A percentile compares a stretch with the other conserved stretches of the same genome.
Conservation (phyloP, 208 protist genomes). For the Trypanosoma avium region DNA sequence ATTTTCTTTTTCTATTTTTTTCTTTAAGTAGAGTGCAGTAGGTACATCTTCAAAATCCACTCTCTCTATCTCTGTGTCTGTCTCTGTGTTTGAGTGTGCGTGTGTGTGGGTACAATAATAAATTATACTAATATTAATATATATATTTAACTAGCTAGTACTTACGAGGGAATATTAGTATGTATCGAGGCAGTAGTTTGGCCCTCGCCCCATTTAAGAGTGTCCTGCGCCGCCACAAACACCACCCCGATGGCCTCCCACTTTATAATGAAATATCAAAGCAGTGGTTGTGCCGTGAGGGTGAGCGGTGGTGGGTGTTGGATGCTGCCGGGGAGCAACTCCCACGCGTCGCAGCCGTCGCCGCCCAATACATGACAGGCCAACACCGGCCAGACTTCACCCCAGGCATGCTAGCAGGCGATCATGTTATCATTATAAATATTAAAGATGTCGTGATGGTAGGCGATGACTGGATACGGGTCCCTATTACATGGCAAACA, state of each 20-base stretch:
- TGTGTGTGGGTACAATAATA: too few relatives aligned
- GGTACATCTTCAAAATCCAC: too few relatives aligned
- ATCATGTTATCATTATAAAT: slow-evolving; percentile 91
- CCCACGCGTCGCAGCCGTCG: slow-evolving; percentile 73
- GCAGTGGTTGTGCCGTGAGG: slow-evolving; percentile 89
- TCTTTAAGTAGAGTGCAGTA: slow-evolving; percentile 3
- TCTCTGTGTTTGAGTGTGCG: too few relatives aligned
- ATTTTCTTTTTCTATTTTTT: slow-evolving; percentile 26
- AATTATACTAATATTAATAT: too few relatives aligned
- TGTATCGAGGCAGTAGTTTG: slow-evolving; percentile 49
- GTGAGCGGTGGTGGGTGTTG: slow-evolving; percentile 90
- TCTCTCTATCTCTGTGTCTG: too few relatives aligned
- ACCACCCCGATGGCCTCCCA: slow-evolving; percentile 82
- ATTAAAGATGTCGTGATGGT: slow-evolving; percentile 92
- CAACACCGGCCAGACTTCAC: slow-evolving; percentile 90
- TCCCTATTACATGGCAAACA: slow-evolving; percentile 91
- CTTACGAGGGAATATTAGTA: too few relatives aligned
- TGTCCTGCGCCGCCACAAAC: slow-evolving; percentile 89
- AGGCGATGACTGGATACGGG: slow-evolving; percentile 86
- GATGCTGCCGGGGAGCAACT: slow-evolving; percentile 89
- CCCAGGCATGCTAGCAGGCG: slow-evolving; percentile 87
- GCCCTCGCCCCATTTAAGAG: slow-evolving; percentile 79
- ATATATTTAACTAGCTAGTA: too few relatives aligned
- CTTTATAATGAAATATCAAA: slow-evolving; percentile 91
- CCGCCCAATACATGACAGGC: slow-evolving; percentile 89